These are phyloP conservation scores for Chlorella sp. DNA, from an alignment of 139 green algal genomes.

Conservation along the genomic window DNA sequence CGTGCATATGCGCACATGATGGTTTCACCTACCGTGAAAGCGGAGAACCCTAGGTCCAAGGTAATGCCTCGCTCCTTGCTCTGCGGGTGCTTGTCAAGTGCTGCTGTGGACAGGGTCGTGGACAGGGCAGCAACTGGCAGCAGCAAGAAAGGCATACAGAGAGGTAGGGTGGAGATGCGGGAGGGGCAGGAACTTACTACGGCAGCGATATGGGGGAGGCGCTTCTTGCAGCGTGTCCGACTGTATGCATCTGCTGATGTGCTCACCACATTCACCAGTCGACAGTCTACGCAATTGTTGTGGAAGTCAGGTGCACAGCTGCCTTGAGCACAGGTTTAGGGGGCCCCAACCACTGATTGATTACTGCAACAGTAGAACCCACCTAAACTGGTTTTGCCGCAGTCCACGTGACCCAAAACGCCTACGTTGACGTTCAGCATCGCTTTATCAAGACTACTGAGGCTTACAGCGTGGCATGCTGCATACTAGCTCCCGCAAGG, in stretches of 20 bases:
- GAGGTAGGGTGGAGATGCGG: background rate
- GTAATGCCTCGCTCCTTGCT: constrained; percentile 93
- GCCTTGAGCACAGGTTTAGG: no score
- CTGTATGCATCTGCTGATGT: no score
- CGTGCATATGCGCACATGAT: background rate
- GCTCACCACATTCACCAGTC: no score
- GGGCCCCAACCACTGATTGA: no score
- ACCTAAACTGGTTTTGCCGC: constrained; percentile 91
- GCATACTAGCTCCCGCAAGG: no score
- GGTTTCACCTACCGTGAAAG: constrained; percentile 53
- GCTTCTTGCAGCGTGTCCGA: background rate
- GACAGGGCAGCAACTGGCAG: constrained; percentile 80
- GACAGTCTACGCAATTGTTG: no score
- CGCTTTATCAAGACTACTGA: no score
- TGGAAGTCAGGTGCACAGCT: no score
- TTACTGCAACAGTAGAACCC: constrained; percentile 7
- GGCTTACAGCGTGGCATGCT: no score
- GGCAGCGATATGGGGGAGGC: no score
- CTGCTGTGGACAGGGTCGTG: constrained; percentile 84
- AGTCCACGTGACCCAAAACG: constrained; percentile 92
- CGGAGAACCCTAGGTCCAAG: constrained; percentile 94
- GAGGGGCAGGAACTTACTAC: background rate
- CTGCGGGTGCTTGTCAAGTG: constrained; percentile 95
- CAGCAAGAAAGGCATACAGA: no score
- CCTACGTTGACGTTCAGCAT: constrained; percentile 86